Conservation (phyloP, 176 grass and related monocot species). For the Coix lacrymajobi region DNA sequence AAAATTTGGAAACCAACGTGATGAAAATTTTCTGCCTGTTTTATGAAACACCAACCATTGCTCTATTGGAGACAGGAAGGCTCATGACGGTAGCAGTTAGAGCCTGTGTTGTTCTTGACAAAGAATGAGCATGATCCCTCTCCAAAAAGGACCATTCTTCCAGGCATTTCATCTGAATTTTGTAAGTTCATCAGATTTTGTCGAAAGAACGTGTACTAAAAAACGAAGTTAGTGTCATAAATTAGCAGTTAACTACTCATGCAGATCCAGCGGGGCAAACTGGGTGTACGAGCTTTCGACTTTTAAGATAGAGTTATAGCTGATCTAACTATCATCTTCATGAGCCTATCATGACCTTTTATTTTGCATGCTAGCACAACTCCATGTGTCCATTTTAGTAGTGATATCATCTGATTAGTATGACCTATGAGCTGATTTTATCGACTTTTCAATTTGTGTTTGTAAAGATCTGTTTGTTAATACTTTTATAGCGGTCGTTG, state of each 20-base stretch:
- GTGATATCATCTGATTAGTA: background rate
- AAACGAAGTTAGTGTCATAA: background rate
- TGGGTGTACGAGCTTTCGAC: background rate
- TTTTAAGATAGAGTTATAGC: background rate
- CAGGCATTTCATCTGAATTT: conserved; percentile 55
- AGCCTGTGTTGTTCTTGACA: conserved; percentile 47
- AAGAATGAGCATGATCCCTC: conserved; percentile 43
- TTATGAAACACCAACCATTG: conserved; percentile 39
- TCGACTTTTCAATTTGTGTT: background rate
- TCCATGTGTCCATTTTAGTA: background rate
- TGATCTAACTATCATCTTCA: background rate
- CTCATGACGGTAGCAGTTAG: conserved; percentile 40
- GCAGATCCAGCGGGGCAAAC: background rate
- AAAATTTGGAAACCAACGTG: no score
- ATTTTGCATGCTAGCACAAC: background rate
- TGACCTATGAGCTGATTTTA: background rate
- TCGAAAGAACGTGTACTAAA: background rate
- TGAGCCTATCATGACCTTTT: background rate
- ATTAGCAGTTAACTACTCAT: background rate
- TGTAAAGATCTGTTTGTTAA: background rate
- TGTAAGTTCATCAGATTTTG: background rate
- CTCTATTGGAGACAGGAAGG: conserved; percentile 55
- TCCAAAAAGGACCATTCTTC: conserved; percentile 61
- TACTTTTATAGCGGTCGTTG: background rate
- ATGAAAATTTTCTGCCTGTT: background rate